Conservation (phyloP, 2,329 filamentous ascomycete species). For the Pestalotiopsis sp. region DNA sequence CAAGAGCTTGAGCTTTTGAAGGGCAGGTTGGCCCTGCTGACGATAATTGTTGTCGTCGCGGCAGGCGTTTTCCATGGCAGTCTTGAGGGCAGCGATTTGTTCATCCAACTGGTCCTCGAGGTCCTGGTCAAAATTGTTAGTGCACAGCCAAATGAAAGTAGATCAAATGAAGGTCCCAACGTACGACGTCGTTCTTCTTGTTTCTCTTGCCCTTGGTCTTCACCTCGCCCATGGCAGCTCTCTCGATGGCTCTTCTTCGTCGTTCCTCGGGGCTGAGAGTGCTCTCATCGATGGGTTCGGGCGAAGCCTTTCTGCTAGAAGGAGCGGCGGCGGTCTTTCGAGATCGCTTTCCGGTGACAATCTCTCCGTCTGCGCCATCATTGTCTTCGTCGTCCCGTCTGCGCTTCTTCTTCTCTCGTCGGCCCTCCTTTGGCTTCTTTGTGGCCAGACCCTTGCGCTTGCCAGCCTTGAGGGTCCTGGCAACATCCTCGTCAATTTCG, state of each 20-base stretch:
- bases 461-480: conserved; percentile 64
- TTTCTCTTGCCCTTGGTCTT: conserved; percentile 77
- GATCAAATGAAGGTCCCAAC: conserved; percentile 31
- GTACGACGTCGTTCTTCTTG: conserved; percentile 82
- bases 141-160: conserved; percentile 24
- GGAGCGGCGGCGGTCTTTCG: conserved; percentile 41
- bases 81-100: conserved; percentile 84
- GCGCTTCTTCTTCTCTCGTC: conserved; percentile 66
- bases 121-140: conserved; percentile 58
- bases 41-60: conserved; percentile 84
- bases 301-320: conserved; percentile 51
- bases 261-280: conserved; percentile 82
- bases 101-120: conserved; percentile 89
- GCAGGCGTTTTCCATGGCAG: conserved; percentile 88
- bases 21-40: conserved; percentile 76
- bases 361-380: conserved; percentile 46
- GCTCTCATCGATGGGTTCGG: conserved; percentile 73
- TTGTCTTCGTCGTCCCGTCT: conserved; percentile 57
- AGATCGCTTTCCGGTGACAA: conserved; percentile 50
- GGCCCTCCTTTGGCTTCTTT: conserved; percentile 77
- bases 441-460: conserved; percentile 66
- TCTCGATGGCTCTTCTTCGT: conserved; percentile 80
- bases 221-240: conserved; percentile 84
- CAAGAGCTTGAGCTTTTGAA: conserved; percentile 91
- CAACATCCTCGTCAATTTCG: conserved; percentile 69